phyloP scores from a whole-genome alignment of 805 yeast species.

The Schwanniomyces pseudopolymorphus region DNA sequence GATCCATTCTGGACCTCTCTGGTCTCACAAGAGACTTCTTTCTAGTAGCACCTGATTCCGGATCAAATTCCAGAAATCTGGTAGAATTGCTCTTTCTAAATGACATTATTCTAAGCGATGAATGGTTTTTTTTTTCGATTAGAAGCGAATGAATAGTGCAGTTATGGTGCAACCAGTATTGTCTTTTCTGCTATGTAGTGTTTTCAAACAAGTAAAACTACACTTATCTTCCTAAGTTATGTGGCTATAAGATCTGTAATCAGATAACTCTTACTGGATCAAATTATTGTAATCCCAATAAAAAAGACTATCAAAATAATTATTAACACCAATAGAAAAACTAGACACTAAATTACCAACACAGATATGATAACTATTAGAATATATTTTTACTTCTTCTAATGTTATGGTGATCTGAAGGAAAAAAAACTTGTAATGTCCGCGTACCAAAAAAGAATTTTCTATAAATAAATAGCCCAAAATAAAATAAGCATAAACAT shows the following conservation, averaged over 20 bases:
- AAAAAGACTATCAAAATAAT: not conserved
- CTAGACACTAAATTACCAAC: not conserved
- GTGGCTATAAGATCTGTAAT: not conserved
- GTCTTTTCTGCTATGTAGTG: not conserved
- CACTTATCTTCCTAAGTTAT: not conserved
- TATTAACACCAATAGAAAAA: not conserved
- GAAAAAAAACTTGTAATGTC: not conserved
- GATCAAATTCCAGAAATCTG: slow-evolving; percentile 41
- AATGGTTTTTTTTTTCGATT: not conserved
- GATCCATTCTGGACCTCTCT: slow-evolving; percentile 68
- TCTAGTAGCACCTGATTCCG: slow-evolving; percentile 42
- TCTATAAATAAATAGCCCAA: not conserved
- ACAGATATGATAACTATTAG: not conserved
- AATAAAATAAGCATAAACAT: not conserved
- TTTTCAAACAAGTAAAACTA: not conserved
- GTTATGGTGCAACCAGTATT: not conserved
- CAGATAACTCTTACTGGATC: not conserved
- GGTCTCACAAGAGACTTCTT: slow-evolving; percentile 80
- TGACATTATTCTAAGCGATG: slow-evolving; percentile 21
- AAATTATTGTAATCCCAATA: not conserved
- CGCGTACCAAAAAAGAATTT: not conserved
- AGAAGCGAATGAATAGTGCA: not conserved
- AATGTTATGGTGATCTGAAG: not conserved
- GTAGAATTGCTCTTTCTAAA: slow-evolving; percentile 25
- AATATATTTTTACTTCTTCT: not conserved